A percentile compares a stretch with the other conserved stretches of the same genome.
Evolutionary conservation across 371 early-diverging fungal genomes (phyloP).

Genomic region (Rhizopus delemar): DNA sequence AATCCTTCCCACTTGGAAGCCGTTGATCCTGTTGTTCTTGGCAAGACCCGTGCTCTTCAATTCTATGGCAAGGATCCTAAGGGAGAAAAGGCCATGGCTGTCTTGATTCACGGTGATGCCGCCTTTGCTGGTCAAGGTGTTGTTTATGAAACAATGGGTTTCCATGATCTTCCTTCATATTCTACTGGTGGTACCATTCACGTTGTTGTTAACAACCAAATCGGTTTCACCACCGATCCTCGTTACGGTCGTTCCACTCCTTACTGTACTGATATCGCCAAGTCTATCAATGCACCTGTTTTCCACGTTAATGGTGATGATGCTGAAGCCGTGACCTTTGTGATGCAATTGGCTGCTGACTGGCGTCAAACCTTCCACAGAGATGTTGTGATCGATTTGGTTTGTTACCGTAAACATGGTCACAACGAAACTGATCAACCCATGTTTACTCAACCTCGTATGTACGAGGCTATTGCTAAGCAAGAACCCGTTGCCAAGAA

Average conservation of each 20-base stretch:
- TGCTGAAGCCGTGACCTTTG: slow-evolving; percentile 93
- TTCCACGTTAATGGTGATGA: slow-evolving; percentile 98
- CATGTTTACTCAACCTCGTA: slow-evolving; percentile 95
- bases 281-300: slow-evolving; percentile 96
- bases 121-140: slow-evolving; percentile 97
- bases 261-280: slow-evolving; percentile 97
- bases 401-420: slow-evolving; percentile 95
- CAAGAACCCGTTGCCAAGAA: slow-evolving; percentile 81
- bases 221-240: slow-evolving; percentile 98
- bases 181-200: slow-evolving; percentile 96
- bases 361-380: slow-evolving; percentile 95
- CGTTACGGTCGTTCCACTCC: slow-evolving; percentile 93
- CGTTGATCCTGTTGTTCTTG: slow-evolving; percentile 95
- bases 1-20: slow-evolving; percentile 99
- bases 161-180: slow-evolving; percentile 92
- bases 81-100: slow-evolving; percentile 81
- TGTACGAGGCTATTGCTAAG: slow-evolving; percentile 90
- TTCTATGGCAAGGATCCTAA: slow-evolving; percentile 86
- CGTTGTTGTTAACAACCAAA: slow-evolving; percentile 98
- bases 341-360: slow-evolving; percentile 91
- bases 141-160: slow-evolving; percentile 95
- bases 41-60: slow-evolving; percentile 94
- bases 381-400: slow-evolving; percentile 95
- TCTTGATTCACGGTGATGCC: slow-evolving; percentile 97
- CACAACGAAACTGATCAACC: slow-evolving; percentile 99